Percentiles rank a stretch among this genome's conserved stretches.
Evolutionary conservation across 768 basidiomycete genomes (phyloP).

Genomic region (Termitomyces heimii): DNA sequence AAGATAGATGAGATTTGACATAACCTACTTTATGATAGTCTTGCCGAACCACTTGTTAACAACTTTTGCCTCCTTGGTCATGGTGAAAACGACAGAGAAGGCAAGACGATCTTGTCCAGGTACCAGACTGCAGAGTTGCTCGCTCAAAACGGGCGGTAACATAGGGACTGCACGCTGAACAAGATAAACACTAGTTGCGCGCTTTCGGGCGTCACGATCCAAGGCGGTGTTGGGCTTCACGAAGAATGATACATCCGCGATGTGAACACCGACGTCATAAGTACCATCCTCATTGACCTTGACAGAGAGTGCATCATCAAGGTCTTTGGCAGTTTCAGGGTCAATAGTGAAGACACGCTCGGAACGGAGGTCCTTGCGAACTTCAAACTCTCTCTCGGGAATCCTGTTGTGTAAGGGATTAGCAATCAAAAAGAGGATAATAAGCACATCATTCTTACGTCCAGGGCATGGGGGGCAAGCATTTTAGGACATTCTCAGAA

Average conservation of each 20-base stretch:
- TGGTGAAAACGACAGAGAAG: slow-evolving; percentile 85
- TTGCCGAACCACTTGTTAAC: slow-evolving; percentile 90
- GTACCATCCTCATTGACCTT: slow-evolving; percentile 88
- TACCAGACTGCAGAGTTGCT: slow-evolving; percentile 87
- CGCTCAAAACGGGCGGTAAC: slow-evolving; percentile 91
- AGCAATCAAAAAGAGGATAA: neutral
- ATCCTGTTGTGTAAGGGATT: slow-evolving; percentile 41
- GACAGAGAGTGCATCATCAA: slow-evolving; percentile 94
- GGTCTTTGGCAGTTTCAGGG: slow-evolving; percentile 81
- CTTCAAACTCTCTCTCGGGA: slow-evolving; percentile 83
- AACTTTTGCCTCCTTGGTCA: slow-evolving; percentile 77
- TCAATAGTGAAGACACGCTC: slow-evolving; percentile 93
- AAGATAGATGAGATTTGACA: neutral
- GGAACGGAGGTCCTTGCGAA: slow-evolving; percentile 81
- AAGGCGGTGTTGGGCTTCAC: slow-evolving; percentile 94
- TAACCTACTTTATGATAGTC: slow-evolving; percentile 77
- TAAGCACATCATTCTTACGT: slow-evolving; percentile 43
- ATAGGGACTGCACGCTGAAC: slow-evolving; percentile 96
- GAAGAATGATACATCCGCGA: slow-evolving; percentile 95
- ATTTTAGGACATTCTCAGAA: slow-evolving; percentile 90
- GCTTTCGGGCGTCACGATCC: slow-evolving; percentile 95
- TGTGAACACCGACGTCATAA: slow-evolving; percentile 90
- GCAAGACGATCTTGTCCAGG: slow-evolving; percentile 87
- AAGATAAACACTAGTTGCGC: slow-evolving; percentile 95
- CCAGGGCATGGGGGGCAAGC: slow-evolving; percentile 95